Base-by-base conservation (phyloP, 192 early-diverging fungal species). In the Entrophospora sp. region DNA sequence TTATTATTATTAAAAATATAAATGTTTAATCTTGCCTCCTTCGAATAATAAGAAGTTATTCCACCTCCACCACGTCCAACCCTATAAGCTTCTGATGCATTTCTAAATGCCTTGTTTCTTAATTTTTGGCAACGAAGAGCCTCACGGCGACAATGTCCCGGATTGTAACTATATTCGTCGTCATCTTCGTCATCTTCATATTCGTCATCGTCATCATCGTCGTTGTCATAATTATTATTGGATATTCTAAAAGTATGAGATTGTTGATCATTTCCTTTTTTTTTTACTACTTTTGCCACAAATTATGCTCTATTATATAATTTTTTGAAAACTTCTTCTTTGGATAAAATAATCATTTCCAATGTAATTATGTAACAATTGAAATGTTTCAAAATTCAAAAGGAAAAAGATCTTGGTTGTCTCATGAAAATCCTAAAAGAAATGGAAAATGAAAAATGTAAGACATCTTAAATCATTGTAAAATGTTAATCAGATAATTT, bases 21-120 rank as follows among this genome's bases (percentile, higher is more conserved):
- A 48, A 48, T 48, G 5, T 18, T 18, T 18, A 48, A n/a, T 5
- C 69, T 74, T 57, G 69, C 73, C 36, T 79, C 74, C 9, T 80
- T 69, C 18, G 81, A 79, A 66, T 83, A 83, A 51, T 69, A 83
- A 22, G 73, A 73, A 0, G 81, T 76, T 34, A 79, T 71, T 13
- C 81, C 81, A 9, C 77, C 68, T 63, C 74, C 71, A 1, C 71
- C 67, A 31, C 75, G 78, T 25, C 72, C 61, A 1, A 63, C 63
- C 48, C 69, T 45, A 56, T 77, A 79, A 0, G 79, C 69, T 24
- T 57, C 65, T 9, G 73, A 71, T 3, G 81, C 81, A 61, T 79
- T 80, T 9, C 73, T 70, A 56, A 74, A 80, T 16, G 72, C 51
- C 34, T 80, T 77, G 20, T 80, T 79, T 35, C 81, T 72, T 35